A percentile compares a stretch with the other conserved stretches of the same genome.
phyloP scores from a whole-genome alignment of 2,329 filamentous ascomycete genomes.

The Penicillium sp. region DNA sequence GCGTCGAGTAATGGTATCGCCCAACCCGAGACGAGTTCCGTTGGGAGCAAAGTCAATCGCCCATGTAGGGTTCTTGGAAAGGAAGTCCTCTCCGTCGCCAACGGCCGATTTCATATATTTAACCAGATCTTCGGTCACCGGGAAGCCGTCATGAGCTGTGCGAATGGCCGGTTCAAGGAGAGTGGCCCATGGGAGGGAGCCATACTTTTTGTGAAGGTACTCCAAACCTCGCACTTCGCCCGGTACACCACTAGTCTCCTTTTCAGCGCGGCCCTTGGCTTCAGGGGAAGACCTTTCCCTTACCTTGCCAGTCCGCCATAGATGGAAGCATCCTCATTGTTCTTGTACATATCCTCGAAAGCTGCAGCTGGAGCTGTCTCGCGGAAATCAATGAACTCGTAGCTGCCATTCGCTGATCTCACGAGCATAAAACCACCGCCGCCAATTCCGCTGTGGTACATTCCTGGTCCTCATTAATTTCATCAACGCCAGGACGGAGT shows the following conservation, averaged over 20 bases:
- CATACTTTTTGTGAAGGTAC: constrained; percentile 64
- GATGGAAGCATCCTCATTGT: constrained; percentile 64
- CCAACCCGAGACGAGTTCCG: constrained; percentile 66
- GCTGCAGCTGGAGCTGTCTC: constrained; percentile 82
- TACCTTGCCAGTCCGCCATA: constrained; percentile 66
- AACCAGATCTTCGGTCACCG: constrained; percentile 68
- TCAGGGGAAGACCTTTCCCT: not conserved
- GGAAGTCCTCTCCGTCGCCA: constrained; percentile 57
- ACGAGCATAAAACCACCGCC: constrained; percentile 90
- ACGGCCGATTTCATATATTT: constrained; percentile 63
- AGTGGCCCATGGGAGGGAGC: constrained; percentile 63
- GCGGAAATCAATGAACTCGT: constrained; percentile 85
- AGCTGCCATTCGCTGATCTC: constrained; percentile 66
- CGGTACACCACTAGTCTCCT: constrained; percentile 48
- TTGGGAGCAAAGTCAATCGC: constrained; percentile 85
- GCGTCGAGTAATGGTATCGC: constrained; percentile 74
- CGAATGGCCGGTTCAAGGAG: constrained; percentile 71
- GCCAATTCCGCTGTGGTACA: constrained; percentile 77
- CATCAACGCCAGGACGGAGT: not conserved
- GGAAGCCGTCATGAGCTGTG: constrained; percentile 70
- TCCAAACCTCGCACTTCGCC: constrained; percentile 70
- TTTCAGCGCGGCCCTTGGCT: not conserved
- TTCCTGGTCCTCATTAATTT: constrained; percentile 42
- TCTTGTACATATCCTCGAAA: constrained; percentile 77
- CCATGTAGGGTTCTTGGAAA: constrained; percentile 72